Percentiles rank a stretch among this genome's conserved stretches.
Conservation (phyloP, 148 eudicot genomes). For the Simmondsia chinensis region DNA sequence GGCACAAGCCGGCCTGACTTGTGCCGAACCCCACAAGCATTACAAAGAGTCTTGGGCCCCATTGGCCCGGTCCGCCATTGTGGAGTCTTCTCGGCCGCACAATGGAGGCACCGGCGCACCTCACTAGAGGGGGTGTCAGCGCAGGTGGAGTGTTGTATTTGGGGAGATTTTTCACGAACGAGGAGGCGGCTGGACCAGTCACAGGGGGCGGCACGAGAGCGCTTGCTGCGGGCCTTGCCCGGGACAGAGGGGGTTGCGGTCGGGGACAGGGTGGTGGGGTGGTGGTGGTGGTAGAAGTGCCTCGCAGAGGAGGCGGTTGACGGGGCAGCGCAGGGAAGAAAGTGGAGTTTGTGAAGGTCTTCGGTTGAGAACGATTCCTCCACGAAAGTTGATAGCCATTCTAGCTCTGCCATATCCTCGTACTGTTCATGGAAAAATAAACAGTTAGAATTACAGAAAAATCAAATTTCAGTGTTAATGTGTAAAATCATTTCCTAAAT, state of each 20-base stretch:
- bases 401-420: slow-evolving; percentile 16
- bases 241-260: slow-evolving; percentile 40
- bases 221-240: slow-evolving; percentile 91
- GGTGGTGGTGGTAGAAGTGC: slow-evolving; percentile 1
- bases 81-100: slow-evolving; percentile 89
- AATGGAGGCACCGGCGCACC: slow-evolving; percentile 71
- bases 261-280: slow-evolving; percentile 6
- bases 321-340: slow-evolving; percentile 17
- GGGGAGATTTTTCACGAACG: slow-evolving; percentile 5
- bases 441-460: no score
- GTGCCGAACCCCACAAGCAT: slow-evolving; percentile 91
- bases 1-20: slow-evolving; percentile 96
- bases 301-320: slow-evolving; percentile 7
- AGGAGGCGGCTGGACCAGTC: slow-evolving; percentile 96
- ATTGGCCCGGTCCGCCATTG: slow-evolving; percentile 96
- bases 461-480: no score
- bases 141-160: slow-evolving; percentile 10
- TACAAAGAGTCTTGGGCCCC: slow-evolving; percentile 93
- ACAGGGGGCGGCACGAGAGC: slow-evolving; percentile 80
- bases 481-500: no score
- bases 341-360: slow-evolving; percentile 13
- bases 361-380: slow-evolving; percentile 16
- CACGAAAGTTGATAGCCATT: slow-evolving; percentile 18
- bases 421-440: no score
- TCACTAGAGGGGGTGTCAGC: slow-evolving; percentile 18